Base-by-base conservation (phyloP, 495 filamentous ascomycete genomes). In the Thermochaetoides thermophila region DNA sequence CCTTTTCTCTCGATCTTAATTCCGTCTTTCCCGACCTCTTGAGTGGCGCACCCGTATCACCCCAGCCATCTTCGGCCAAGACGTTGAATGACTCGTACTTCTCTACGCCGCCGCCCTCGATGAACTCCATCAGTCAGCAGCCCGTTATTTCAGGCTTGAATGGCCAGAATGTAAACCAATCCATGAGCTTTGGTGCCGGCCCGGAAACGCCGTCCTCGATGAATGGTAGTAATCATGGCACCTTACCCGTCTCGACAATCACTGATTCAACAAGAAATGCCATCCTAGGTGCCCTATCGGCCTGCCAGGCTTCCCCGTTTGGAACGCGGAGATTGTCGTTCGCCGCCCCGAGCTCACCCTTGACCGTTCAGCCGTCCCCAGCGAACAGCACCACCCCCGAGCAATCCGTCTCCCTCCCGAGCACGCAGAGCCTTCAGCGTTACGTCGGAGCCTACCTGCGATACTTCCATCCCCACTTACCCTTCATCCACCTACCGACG, bases 401-500 rank as follows among this genome's bases (percentile, higher is more conserved):
- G 61, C 47, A 65, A 73, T 46, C 61, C 48, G n/a, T 37, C 43
- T 29, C 53, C 50, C 40, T 96, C 29, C 89, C 91, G 21, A 87
- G 71, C 55, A 93, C 85, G n/a, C 66, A 73, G 42, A 85, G 96
- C 51, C 73, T 97, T 38, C 84, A 93, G 51, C 81, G 89, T 43
- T 96, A 82, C 52, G 79, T 96, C 37, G 73, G 74, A 25, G 79
- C 86, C 32, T 97, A 96, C 61, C 77, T 97, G 40, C 76, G 77
- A 44, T 92, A 86, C 51, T 93, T 92, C 45, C 91, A 95, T 49
- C 89, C 91, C 3, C 89, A 97, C 53, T 55, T 91, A 24, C 91
- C 91, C 14, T 94, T 97, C 54, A 54, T 94, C 37, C 89, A 96
- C 57, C 71, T 93, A 35, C 79, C 91, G 27, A 93, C 89, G 17